phyloP scores from a whole-genome alignment of 129 eudicot species.

The Flaveria linearis region DNA sequence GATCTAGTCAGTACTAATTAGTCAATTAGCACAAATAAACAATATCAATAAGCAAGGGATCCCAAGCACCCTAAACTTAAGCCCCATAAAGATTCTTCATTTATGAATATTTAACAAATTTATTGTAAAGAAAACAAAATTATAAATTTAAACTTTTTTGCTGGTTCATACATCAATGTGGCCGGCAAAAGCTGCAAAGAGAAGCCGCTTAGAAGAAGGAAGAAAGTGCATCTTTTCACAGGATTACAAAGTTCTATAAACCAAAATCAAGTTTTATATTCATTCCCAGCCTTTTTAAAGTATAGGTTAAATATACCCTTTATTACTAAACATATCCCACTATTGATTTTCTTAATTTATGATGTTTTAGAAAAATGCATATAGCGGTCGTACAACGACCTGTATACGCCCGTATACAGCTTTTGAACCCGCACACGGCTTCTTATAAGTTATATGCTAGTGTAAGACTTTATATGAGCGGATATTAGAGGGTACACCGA shows the following conservation, averaged over 20 bases:
- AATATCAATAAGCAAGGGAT: conserved; percentile 7
- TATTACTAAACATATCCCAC: no score
- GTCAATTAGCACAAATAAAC: background rate
- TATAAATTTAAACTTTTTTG: conserved; percentile 10
- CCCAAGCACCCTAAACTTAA: background rate
- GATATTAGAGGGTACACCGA: no score
- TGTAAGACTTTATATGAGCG: no score
- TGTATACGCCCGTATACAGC: no score
- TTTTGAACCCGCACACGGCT: no score
- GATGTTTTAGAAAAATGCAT: no score
- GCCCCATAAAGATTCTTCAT: background rate
- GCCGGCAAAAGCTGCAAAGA: conserved; percentile 88
- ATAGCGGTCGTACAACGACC: no score
- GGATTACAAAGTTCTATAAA: conserved; percentile 4
- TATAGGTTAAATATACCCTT: no score
- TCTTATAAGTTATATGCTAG: no score
- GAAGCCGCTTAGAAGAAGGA: conserved; percentile 56
- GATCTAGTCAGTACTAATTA: background rate
- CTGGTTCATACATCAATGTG: conserved; percentile 34
- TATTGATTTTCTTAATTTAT: no score
- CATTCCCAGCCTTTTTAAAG: background rate
- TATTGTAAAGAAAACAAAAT: background rate
- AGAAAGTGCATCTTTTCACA: conserved; percentile 29
- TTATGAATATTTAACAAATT: background rate
- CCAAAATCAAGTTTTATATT: background rate